Evolutionary conservation across 768 basidiomycete species (phyloP), one percentile per base, ranked within the genome.

Genomic region (Boletus rubescentipes): DNA sequence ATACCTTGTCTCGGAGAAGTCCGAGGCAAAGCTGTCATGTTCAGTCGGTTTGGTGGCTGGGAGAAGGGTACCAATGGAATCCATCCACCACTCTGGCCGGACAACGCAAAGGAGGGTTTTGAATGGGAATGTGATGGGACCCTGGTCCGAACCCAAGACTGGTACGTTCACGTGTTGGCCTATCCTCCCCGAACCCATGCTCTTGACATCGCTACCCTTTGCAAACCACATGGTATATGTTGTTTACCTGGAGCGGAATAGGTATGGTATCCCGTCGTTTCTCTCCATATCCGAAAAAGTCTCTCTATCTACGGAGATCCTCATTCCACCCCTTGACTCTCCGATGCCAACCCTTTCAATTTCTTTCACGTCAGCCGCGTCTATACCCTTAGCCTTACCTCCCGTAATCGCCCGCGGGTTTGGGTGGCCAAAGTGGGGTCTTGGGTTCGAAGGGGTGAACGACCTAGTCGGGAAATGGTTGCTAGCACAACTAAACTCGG

Each of bases 391-490:
- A 14, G 89, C 92, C 1, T 72, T 88, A 20, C 95, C 94, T 8
- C 78, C 87, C 5, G 72, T 78, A 10, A 76, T 96, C 21, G 91
- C 95, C 5, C 81, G 80, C 59, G 94, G 94, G 0, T 84, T 92
- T 62, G 92, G 93, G 14, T 93, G 86, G 85, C 91, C 91, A 0
- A 73, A 77, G 35, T 75, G 79, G 71, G 86, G 87, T 3, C 63
- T 93, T 8, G 93, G 93, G 5, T 75, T 93, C n/a, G 85, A 91
- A 65, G 94, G 94, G 2, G 85, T 94, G 37, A 98, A 98, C 64
- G 77, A 76, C 21, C 78, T 86, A n/a, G 72, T 92, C 4, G 85
- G 80, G 3, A 73, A 72, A 49, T 96, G 91, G 88, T 66, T 93
- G 18, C 64, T 93, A 40, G 78, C 81, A 36, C 70, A 73, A 54